Conservation (phyloP, 2,329 filamentous ascomycete genomes). For the Coleophoma crateriformis region DNA sequence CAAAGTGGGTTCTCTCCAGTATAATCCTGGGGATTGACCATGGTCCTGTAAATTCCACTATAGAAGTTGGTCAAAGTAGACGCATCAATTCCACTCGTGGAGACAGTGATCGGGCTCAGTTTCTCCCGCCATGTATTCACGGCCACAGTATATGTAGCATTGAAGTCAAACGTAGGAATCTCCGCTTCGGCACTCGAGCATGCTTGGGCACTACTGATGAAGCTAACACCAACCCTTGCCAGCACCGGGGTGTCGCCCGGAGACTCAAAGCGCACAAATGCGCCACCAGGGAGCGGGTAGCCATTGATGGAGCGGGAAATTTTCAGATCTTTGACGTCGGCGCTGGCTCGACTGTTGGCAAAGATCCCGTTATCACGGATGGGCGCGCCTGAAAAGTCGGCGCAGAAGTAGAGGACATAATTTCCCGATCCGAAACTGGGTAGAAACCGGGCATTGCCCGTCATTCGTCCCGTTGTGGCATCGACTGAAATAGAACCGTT, state of each 20-base stretch:
- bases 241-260: conserved; percentile 42
- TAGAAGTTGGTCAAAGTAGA: conserved; percentile 59
- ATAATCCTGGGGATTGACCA: conserved; percentile 69
- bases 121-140: conserved; percentile 55
- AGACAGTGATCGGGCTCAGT: conserved; percentile 50
- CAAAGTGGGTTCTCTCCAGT: conserved; percentile 68
- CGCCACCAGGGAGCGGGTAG: conserved; percentile 53
- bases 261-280: conserved; percentile 55
- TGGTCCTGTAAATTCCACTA: conserved; percentile 63
- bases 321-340: conserved; percentile 38
- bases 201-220: conserved; percentile 60
- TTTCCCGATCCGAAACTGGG: conserved; percentile 60
- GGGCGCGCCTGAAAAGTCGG: conserved; percentile 55
- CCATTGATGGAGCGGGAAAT: conserved; percentile 47
- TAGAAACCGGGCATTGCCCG: conserved; percentile 52
- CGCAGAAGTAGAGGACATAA: conserved; percentile 60
- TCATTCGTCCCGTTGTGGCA: conserved; percentile 50
- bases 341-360: conserved; percentile 48
- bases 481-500: conserved; percentile 54
- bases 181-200: conserved; percentile 64
- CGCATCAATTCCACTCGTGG: conserved; percentile 42
- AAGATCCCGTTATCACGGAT: conserved; percentile 59
- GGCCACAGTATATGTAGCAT: conserved; percentile 44
- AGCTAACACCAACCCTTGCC: conserved; percentile 63
- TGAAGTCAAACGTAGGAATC: conserved; percentile 63